Conservation (phyloP, 768 basidiomycete species). For the Amanita pseudoporphyria region DNA sequence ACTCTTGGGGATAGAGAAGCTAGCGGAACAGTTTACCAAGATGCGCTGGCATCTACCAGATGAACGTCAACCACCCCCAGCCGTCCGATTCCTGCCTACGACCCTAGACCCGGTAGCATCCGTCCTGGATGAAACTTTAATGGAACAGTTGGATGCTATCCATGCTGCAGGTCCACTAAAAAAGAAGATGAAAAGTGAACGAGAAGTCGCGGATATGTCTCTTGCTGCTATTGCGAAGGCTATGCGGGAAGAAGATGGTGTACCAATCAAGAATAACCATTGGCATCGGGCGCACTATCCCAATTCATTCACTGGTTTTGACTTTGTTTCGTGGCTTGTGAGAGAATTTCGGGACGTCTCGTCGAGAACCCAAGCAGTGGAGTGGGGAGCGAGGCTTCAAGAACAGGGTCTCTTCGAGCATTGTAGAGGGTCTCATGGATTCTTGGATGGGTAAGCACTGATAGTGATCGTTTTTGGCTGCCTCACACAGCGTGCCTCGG, state of each 20-base stretch:
- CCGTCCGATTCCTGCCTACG: slow-evolving; percentile 74
- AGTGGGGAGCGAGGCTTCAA: slow-evolving; percentile 68
- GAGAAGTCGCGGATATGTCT: slow-evolving; percentile 59
- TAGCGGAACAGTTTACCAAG: slow-evolving; percentile 81
- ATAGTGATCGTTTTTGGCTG: neutral
- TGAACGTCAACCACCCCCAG: slow-evolving; percentile 40
- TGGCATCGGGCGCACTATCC: slow-evolving; percentile 73
- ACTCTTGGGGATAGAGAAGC: slow-evolving; percentile 82
- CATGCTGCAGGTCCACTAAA: slow-evolving; percentile 63
- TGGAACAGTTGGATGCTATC: slow-evolving; percentile 74
- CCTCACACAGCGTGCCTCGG: slow-evolving; percentile 1
- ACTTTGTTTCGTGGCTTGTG: slow-evolving; percentile 89
- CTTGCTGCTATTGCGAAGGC: slow-evolving; percentile 61
- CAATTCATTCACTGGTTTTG: slow-evolving; percentile 82
- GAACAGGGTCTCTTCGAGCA: slow-evolving; percentile 85
- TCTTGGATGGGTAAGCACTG: slow-evolving; percentile 70
- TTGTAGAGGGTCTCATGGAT: slow-evolving; percentile 66
- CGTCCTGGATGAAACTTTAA: slow-evolving; percentile 68
- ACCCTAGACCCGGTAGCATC: slow-evolving; percentile 76
- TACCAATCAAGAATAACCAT: slow-evolving; percentile 74
- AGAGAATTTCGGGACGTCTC: slow-evolving; percentile 86
- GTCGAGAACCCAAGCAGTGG: slow-evolving; percentile 67
- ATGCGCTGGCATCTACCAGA: slow-evolving; percentile 69
- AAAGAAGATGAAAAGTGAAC: slow-evolving; percentile 76
- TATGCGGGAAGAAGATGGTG: slow-evolving; percentile 79